Evolutionary conservation across 139 green algal species (phyloP), one percentile per base, ranked within the genome.

Genomic region (Auxenochlorella pyrenoidosa): DNA sequence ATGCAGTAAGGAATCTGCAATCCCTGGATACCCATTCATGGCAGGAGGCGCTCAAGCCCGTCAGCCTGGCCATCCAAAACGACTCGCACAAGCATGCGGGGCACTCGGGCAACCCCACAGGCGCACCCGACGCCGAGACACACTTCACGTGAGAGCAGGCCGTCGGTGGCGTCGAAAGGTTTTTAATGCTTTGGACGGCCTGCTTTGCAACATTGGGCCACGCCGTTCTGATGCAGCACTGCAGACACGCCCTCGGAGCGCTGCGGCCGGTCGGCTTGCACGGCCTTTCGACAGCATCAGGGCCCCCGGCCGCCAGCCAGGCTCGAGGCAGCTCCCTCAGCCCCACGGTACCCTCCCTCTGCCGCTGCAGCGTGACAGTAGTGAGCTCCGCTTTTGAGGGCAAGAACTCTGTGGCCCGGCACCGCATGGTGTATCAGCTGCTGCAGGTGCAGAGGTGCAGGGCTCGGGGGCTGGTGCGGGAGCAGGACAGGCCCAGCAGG

Each of bases 1-100:
- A n/a, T n/a, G n/a, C n/a, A n/a, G n/a, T n/a, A n/a, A n/a, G n/a
- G n/a, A n/a, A n/a, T n/a, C n/a, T n/a, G n/a, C n/a, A n/a, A n/a
- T n/a, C n/a, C n/a, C n/a, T n/a, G n/a, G n/a, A n/a, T n/a, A n/a
- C n/a, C n/a, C n/a, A n/a, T n/a, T n/a, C n/a, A 30, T 24, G 47
- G 72, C 80, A 85, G 80, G 80, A 85, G 38, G 66, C 63, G 30
- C 60, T 85, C 63, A 19, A 78, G 12, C 92, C 92, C 5, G 43
- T 70, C 1, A 79, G 36, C 13, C 81, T 95, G 5, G 70, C 44
- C n/a, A 82, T 95, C 4, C 58, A 72, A 12, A 91, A 95, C 83
- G 92, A 95, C 8, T 94, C 89, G 0, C 86, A 91, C 83, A 90
- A 93, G 83, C 93, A 95, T 44, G 92, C 90, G 32, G 93, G 93